These are phyloP conservation scores for Rhizodiscina lignyota DNA, from an alignment of 495 filamentous ascomycete genomes.

Conservation along the genomic window DNA sequence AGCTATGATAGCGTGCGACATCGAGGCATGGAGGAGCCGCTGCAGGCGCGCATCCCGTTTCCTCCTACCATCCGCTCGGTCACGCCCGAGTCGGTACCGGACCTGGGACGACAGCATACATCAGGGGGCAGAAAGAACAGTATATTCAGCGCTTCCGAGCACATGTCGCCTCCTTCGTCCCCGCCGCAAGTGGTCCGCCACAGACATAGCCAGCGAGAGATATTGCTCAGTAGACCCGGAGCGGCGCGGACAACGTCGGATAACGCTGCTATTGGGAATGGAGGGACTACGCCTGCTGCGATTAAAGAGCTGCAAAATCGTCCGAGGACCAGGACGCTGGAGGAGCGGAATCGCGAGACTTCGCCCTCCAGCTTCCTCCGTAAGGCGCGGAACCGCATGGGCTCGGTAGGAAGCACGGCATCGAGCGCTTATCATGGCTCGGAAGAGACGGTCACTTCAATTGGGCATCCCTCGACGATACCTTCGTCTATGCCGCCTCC, in stretches of 20 bases:
- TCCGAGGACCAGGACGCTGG: constrained; percentile 24
- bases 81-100: constrained; percentile 15
- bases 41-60: no score
- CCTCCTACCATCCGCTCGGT: constrained; percentile 20
- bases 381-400: constrained; percentile 20
- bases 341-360: constrained; percentile 17
- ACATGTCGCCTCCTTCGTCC: neutral
- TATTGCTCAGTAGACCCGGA: neutral
- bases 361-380: constrained; percentile 15
- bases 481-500: constrained; percentile 10
- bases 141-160: neutral
- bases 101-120: no score
- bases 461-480: constrained; percentile 12
- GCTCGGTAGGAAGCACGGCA: constrained; percentile 16
- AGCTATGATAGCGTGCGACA: no score
- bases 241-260: no score
- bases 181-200: neutral
- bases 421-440: constrained; percentile 11
- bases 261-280: constrained; percentile 9
- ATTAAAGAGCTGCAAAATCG: constrained; percentile 10
- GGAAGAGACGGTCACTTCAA: constrained; percentile 14
- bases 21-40: no score
- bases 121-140: no score
- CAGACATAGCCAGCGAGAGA: neutral
- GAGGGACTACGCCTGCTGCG: constrained; percentile 3